phyloP scores from a whole-genome alignment of 2,329 filamentous ascomycete genomes.

The Colletotrichum caudatum region DNA sequence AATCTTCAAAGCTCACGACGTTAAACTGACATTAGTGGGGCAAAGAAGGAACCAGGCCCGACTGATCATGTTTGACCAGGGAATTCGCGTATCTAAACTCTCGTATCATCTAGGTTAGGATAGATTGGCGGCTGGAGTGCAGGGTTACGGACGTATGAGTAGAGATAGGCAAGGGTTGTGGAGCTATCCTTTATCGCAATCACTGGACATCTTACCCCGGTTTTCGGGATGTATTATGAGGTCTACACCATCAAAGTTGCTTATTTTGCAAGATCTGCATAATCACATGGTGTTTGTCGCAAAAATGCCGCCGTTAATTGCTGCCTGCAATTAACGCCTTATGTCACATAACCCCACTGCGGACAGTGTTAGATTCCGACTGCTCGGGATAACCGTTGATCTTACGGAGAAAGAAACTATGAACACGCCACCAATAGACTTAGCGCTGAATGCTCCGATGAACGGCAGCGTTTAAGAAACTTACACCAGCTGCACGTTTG shows the following conservation, averaged over 20 bases:
- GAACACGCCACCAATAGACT: not conserved
- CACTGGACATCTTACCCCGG: not conserved
- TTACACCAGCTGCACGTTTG: not conserved
- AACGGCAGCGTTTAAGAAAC: not conserved
- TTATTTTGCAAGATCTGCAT: not conserved
- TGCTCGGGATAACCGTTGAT: not conserved
- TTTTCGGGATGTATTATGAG: conserved; percentile 8
- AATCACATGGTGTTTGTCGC: too few relatives aligned
- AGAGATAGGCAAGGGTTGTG: conserved; percentile 39
- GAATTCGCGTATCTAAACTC: conserved; percentile 13
- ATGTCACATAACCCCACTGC: too few relatives aligned
- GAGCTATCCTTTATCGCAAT: not conserved
- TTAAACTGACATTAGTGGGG: not conserved
- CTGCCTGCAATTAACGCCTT: too few relatives aligned
- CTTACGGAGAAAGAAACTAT: too few relatives aligned
- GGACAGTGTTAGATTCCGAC: too few relatives aligned
- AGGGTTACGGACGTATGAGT: not conserved
- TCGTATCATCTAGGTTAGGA: not conserved
- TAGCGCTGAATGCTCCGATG: not conserved
- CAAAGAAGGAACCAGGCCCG: not conserved
- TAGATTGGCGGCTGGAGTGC: conserved; percentile 14
- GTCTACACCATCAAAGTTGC: not conserved
- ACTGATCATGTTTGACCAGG: not conserved
- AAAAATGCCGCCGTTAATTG: too few relatives aligned
- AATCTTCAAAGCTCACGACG: not conserved